Evolutionary conservation across 805 yeast genomes (phyloP), one percentile per base, ranked within the genome.

Genomic region (Diddensiella transvaalensis): DNA sequence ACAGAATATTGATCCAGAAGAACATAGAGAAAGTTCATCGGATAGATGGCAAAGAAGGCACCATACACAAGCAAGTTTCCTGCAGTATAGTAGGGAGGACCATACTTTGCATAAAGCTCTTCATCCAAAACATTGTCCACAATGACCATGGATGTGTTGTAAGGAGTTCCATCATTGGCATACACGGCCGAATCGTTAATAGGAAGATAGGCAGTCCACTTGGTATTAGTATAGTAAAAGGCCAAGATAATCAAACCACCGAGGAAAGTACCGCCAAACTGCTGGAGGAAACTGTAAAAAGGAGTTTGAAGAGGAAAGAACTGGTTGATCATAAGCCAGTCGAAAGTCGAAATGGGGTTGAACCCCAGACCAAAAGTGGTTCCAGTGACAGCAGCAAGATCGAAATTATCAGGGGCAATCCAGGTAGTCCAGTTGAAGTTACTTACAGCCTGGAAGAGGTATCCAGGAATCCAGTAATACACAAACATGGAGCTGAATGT

Each of bases 31-130:
- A 80, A 71, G 18, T 78, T 72, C 55, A 79, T 72, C 2, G 86
- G 84, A 55, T 79, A 79, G 40, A 77, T 61, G 26, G 76, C 75
- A 60, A 79, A 79, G 58, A 70, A 74, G 0, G 81, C 74, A 21
- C 85, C 85, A 59, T 80, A 81, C 17, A 71, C 60, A 5, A 53
- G 50, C 35, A 54, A 35, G 44, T 52, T 54, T n/a, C 51, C 85
- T 6, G 87, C 86, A 22, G 79, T 60, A 59, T 79, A 81, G 62
- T 74, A 82, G 10, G 87, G 87, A 3, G 86, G 84, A 0, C 87
- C 82, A 65, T 83, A 83, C 5, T 63, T 61, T 58, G 76, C 63
- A 62, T 81, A 82, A 3, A 67, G 76, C 13, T 62, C 66, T 42
- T 67, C 64, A 57, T 76, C 70, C 51, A 82, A 70, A 17, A 60